Conservation (phyloP, 2,329 filamentous ascomycete species). For the Trichoderma atrobrunneum region DNA sequence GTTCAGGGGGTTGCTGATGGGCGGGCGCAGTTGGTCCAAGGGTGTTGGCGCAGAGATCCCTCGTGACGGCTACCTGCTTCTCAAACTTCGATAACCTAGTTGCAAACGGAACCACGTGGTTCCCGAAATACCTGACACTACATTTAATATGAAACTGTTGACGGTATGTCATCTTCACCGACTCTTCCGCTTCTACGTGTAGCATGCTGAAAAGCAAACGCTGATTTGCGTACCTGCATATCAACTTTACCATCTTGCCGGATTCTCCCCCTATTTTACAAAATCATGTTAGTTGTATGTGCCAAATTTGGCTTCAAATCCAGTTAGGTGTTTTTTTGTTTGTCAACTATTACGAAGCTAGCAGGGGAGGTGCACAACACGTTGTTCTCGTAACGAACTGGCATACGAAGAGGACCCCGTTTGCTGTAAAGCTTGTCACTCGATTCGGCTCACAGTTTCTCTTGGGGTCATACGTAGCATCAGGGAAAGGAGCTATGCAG, state of each 20-base stretch:
- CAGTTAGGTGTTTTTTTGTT: background rate
- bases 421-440: background rate
- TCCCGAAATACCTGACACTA: background rate
- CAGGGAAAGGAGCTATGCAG: background rate
- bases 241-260: background rate
- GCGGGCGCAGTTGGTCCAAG: background rate
- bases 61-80: constrained; percentile 5
- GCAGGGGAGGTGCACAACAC: background rate
- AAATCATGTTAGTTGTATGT: background rate
- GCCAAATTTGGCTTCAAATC: background rate
- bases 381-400: background rate
- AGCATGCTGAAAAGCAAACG: background rate
- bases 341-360: background rate
- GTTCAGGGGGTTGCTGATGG: background rate
- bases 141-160: background rate
- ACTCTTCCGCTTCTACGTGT: background rate
- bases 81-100: background rate
- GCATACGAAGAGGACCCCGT: background rate
- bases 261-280: background rate
- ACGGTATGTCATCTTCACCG: background rate
- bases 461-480: background rate
- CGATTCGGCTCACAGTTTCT: background rate
- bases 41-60: background rate
- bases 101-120: background rate
- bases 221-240: background rate